Evolutionary conservation across 2,329 filamentous ascomycete genomes (phyloP).

Genomic region (Penicillium digitatum): DNA sequence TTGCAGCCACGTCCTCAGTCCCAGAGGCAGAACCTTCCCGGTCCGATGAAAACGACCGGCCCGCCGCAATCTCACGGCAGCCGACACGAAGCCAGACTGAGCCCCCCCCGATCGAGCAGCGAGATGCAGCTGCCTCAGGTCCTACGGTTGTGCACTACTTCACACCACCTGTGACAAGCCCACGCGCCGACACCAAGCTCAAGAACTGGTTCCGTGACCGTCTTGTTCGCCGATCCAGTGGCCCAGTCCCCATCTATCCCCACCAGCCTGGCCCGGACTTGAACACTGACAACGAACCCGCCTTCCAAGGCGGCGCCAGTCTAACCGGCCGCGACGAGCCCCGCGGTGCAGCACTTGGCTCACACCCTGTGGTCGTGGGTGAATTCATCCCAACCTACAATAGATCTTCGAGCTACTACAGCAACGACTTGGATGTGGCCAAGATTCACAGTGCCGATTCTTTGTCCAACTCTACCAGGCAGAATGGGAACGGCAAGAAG

Average conservation of each 20-base stretch:
- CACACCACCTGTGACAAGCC: conserved; percentile 21
- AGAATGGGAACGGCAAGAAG: conserved; percentile 19
- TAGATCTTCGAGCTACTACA: conserved; percentile 12
- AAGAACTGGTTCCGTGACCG: conserved; percentile 35
- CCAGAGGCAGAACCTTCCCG: background rate
- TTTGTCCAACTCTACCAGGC: conserved; percentile 3
- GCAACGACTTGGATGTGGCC: conserved; percentile 13
- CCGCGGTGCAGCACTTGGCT: conserved; percentile 28
- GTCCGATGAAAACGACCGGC: conserved; percentile 1
- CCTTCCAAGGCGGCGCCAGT: conserved; percentile 23
- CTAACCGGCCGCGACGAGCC: conserved; percentile 17
- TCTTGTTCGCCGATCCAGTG: conserved; percentile 29
- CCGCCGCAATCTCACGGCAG: background rate
- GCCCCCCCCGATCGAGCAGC: conserved; percentile 1
- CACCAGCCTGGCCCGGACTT: conserved; percentile 22
- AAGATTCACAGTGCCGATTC: conserved; percentile 16
- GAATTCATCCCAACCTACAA: conserved; percentile 22
- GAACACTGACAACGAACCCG: conserved; percentile 14
- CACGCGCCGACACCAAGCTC: conserved; percentile 32
- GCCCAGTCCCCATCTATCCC: conserved; percentile 22
- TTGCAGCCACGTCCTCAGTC: background rate
- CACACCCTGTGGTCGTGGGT: conserved; percentile 29
- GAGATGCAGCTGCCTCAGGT: conserved; percentile 12
- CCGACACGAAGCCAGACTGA: background rate
- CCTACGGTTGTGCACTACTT: conserved; percentile 11